A percentile compares a stretch with the other conserved stretches of the same genome.
These are phyloP conservation scores for Ustilago xerochloae DNA, from an alignment of 1,284 basidiomycete species.

Conservation along the genomic window DNA sequence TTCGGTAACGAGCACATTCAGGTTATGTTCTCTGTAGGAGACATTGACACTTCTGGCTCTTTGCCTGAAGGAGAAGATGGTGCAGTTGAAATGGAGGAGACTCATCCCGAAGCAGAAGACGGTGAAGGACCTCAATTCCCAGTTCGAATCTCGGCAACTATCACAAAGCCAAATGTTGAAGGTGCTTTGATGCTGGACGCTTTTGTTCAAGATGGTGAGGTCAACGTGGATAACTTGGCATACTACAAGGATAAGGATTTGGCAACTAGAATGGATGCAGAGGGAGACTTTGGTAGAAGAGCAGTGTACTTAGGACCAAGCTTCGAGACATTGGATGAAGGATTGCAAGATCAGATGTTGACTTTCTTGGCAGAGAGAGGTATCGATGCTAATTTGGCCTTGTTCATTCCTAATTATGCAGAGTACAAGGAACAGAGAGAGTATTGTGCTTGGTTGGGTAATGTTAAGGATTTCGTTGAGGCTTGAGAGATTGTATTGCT, in stretches of 20 bases:
- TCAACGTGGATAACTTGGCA: constrained; percentile 88
- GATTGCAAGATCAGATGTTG: constrained; percentile 87
- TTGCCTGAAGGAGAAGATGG: constrained; percentile 69
- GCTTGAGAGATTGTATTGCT: constrained; percentile 44
- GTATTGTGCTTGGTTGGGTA: constrained; percentile 88
- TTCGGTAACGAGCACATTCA: constrained; percentile 84
- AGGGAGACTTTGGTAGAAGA: constrained; percentile 91
- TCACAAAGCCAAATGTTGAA: constrained; percentile 80
- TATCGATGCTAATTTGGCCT: constrained; percentile 80
- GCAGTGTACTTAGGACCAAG: constrained; percentile 91
- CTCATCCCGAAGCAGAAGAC: constrained; percentile 66
- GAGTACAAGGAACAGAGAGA: constrained; percentile 72
- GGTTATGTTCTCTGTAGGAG: constrained; percentile 63
- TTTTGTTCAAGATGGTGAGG: constrained; percentile 76
- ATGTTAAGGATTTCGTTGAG: constrained; percentile 86
- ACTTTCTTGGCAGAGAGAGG: constrained; percentile 86
- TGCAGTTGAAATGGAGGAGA: background rate
- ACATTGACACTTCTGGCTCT: constrained; percentile 57
- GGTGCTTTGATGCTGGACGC: constrained; percentile 65
- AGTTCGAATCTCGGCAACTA: constrained; percentile 80
- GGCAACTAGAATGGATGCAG: constrained; percentile 82
- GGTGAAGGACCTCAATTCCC: constrained; percentile 71
- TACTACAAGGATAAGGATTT: constrained; percentile 81
- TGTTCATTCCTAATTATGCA: constrained; percentile 68
- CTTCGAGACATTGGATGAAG: constrained; percentile 89